A percentile compares a stretch with the other conserved stretches of the same genome.
Evolutionary conservation across 225 moss, liverwort and hornwort species (phyloP).

Genomic region (Asterella californica): DNA sequence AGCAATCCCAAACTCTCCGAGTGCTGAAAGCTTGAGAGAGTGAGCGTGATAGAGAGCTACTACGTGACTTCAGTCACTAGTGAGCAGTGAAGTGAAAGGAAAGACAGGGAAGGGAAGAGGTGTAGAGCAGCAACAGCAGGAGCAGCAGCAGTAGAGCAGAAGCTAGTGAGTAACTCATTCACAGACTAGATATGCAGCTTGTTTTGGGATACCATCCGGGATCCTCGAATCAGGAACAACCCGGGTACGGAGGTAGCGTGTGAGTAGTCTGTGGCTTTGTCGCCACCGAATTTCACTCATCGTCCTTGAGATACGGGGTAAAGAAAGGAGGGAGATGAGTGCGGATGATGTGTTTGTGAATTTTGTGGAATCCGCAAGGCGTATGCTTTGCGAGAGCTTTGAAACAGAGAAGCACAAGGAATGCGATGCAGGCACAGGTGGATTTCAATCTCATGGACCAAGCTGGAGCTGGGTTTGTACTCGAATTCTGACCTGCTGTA

Average conservation of each 20-base stretch:
- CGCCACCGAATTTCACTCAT: neutral
- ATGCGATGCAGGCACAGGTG: constrained; percentile 6
- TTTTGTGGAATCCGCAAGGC: constrained; percentile 45
- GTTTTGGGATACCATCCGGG: constrained; percentile 3
- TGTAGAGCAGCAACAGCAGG: neutral
- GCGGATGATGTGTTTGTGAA: constrained; percentile 42
- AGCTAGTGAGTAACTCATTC: neutral
- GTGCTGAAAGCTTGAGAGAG: neutral
- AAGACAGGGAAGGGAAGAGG: neutral
- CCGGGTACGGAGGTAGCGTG: neutral
- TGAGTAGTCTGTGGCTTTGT: constrained; percentile 1
- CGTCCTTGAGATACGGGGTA: neutral
- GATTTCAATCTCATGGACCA: constrained; percentile 28
- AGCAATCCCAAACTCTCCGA: neutral
- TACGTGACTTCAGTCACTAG: neutral
- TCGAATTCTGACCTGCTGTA: constrained; percentile 48
- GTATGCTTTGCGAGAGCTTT: constrained; percentile 42
- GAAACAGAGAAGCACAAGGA: constrained; percentile 33
- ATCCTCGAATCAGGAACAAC: neutral
- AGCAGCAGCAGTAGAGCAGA: neutral
- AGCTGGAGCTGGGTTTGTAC: constrained; percentile 58
- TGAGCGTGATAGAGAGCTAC: constrained; percentile 5
- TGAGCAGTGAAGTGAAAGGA: constrained; percentile 7
- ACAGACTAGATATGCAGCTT: constrained; percentile 4
- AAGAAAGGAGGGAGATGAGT: constrained; percentile 33